Percentiles rank a stretch among this genome's conserved stretches.
phyloP scores from a whole-genome alignment of 169 alveolate species.

The Eimeria maxima region DNA sequence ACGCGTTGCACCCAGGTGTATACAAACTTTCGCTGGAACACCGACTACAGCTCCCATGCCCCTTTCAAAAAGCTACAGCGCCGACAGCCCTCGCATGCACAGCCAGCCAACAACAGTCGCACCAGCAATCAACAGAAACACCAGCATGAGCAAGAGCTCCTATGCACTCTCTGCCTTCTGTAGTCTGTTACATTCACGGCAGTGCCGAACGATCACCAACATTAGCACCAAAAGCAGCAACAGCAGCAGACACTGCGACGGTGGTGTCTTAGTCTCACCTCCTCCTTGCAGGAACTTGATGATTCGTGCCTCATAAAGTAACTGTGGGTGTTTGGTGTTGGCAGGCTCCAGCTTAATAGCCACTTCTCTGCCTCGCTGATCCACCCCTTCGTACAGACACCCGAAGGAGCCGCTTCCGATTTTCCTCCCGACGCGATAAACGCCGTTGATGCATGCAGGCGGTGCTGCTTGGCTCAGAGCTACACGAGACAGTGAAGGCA shows the following conservation, averaged over 20 bases:
- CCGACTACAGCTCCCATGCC: neutral
- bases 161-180: no score
- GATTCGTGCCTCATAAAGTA: conserved; percentile 97
- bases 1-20: neutral
- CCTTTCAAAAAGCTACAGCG: neutral
- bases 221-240: conserved; percentile 12
- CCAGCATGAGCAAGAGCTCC: neutral
- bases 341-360: conserved; percentile 95
- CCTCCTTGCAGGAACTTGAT: conserved; percentile 97
- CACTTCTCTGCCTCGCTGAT: conserved; percentile 96
- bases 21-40: no score
- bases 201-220: neutral
- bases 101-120: neutral
- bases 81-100: neutral
- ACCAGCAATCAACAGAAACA: neutral
- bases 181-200: no score
- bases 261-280: conserved; percentile 85
- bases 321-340: conserved; percentile 97
- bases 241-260: neutral
- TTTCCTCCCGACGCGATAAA: conserved; percentile 93
- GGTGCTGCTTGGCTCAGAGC: conserved; percentile 34
- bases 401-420: conserved; percentile 99
- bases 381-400: conserved; percentile 95
- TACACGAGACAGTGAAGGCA: conserved; percentile 20
- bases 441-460: conserved; percentile 59